Percentiles rank a stretch among this genome's conserved stretches.
These are phyloP conservation scores for Ceratopteris richardii DNA, from an alignment of 75 land plant genomes.

Conservation along the genomic window DNA sequence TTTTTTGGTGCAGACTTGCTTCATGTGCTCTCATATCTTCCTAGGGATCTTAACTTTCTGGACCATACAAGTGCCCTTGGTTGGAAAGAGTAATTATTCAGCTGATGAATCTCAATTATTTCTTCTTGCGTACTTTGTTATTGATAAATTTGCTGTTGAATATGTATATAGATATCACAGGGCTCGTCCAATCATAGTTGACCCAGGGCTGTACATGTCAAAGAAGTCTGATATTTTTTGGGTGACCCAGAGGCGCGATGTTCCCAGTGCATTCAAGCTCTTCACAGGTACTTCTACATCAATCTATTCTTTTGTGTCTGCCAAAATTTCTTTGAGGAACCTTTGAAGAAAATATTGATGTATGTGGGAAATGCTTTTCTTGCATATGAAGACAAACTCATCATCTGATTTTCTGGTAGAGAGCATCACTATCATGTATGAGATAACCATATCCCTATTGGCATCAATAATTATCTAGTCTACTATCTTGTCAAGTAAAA, in stretches of 20 bases:
- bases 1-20: conserved; percentile 98
- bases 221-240: conserved; percentile 56
- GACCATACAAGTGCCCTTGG: conserved; percentile 86
- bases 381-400: too few species aligned
- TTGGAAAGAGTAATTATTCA: conserved; percentile 71
- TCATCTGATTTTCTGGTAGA: too few species aligned
- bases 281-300: conserved; percentile 73
- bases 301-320: too few species aligned
- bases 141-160: neutral
- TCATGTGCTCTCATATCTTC: conserved; percentile 75
- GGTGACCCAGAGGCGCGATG: conserved; percentile 69
- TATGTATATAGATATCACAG: conserved; percentile 39
- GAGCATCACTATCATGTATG: too few species aligned
- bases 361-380: too few species aligned
- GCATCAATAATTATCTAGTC: too few species aligned
- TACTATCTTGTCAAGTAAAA: too few species aligned
- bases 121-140: neutral
- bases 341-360: too few species aligned
- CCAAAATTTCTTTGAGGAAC: too few species aligned
- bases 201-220: conserved; percentile 68
- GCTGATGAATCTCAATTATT: neutral
- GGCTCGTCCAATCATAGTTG: conserved; percentile 74
- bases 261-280: conserved; percentile 64
- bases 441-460: too few species aligned
- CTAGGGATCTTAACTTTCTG: conserved; percentile 79